A percentile compares a stretch with the other conserved stretches of the same genome.
These are phyloP conservation scores for Colletotrichum sp. DNA, from an alignment of 2,329 filamentous ascomycete genomes.

Conservation along the genomic window DNA sequence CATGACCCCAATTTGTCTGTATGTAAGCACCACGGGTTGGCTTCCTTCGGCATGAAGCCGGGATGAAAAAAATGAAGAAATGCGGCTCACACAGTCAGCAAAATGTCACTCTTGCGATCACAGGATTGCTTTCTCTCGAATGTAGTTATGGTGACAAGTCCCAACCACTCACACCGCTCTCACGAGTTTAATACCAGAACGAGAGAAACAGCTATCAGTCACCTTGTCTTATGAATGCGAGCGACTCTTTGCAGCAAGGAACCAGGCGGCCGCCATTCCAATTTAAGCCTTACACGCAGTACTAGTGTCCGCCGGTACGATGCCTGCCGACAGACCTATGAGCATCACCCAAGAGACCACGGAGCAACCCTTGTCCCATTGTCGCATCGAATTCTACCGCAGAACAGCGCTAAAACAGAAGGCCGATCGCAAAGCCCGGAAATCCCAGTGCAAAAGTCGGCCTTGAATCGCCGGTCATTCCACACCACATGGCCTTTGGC, in stretches of 20 bases:
- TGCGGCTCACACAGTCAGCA: too few species aligned
- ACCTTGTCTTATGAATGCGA: background rate
- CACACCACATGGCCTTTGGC: background rate
- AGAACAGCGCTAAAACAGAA: background rate
- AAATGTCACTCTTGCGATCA: too few species aligned
- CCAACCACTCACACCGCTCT: background rate
- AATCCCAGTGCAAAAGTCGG: background rate
- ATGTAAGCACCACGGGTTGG: background rate
- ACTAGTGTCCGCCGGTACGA: background rate
- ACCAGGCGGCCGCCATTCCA: background rate
- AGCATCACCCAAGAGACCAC: background rate
- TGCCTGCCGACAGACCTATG: background rate
- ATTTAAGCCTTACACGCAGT: background rate
- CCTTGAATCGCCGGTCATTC: background rate
- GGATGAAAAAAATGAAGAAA: too few species aligned
- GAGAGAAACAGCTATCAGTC: background rate
- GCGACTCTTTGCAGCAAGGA: background rate
- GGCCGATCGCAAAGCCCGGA: background rate
- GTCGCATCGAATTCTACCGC: background rate
- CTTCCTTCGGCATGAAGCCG: too few species aligned
- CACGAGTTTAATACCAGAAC: background rate
- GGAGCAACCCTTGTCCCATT: background rate
- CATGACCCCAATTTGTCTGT: background rate
- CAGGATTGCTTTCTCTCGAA: background rate
- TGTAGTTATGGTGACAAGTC: accelerated